Percentiles rank a stretch among this genome's conserved stretches.
phyloP scores from a whole-genome alignment of 2,329 filamentous ascomycete genomes.

The Chrysoporthe puriensis region DNA sequence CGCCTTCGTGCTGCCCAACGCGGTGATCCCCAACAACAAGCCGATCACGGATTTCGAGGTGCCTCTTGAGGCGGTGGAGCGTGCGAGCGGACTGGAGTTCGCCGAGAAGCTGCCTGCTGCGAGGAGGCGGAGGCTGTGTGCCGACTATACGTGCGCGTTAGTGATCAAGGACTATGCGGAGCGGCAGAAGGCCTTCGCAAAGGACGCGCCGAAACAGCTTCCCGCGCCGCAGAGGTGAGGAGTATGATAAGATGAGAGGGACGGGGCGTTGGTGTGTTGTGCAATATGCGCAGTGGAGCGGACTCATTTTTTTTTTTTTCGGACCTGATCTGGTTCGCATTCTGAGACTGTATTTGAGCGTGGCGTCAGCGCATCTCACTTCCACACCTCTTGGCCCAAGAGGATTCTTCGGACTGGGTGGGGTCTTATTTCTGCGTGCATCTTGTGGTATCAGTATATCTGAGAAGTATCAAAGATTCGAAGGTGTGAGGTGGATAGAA shows the following conservation, averaged over 20 bases:
- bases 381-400: background rate
- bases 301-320: background rate
- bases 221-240: conserved; percentile 16
- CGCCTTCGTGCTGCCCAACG: conserved; percentile 95
- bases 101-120: conserved; percentile 74
- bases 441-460: background rate
- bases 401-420: background rate
- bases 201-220: conserved; percentile 34
- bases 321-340: too few relatives aligned
- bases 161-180: conserved; percentile 79
- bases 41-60: conserved; percentile 92
- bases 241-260: background rate
- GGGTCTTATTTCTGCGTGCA: background rate
- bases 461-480: background rate
- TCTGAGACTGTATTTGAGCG: too few relatives aligned
- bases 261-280: background rate
- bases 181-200: conserved; percentile 61
- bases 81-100: conserved; percentile 91
- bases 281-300: background rate
- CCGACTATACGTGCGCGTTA: conserved; percentile 82
- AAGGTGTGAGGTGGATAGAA: background rate
- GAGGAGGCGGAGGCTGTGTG: conserved; percentile 78
- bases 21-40: conserved; percentile 83
- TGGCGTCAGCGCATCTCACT: background rate
- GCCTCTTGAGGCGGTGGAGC: conserved; percentile 87